Conservation (phyloP, 495 filamentous ascomycete species). For the Chaetomium tenue region DNA sequence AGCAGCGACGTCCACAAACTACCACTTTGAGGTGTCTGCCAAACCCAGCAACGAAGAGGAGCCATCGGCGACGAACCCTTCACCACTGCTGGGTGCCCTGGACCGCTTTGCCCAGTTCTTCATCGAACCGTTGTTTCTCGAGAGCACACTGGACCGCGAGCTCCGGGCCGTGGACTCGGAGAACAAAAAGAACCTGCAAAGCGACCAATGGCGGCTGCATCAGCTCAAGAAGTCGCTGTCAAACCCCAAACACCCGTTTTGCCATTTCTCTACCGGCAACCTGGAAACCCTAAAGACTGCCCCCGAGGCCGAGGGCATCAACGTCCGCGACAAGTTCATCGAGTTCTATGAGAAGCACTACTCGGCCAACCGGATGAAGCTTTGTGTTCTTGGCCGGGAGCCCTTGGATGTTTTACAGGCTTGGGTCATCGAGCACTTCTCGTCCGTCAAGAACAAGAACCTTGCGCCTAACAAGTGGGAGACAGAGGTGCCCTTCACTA, state of each 20-base stretch:
- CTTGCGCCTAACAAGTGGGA: constrained; percentile 81
- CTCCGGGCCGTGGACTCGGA: constrained; percentile 93
- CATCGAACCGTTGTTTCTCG: constrained; percentile 84
- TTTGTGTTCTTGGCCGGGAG: constrained; percentile 87
- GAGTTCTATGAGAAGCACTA: constrained; percentile 88
- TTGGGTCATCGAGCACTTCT: constrained; percentile 88
- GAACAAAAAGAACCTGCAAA: constrained; percentile 99
- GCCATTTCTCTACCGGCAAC: constrained; percentile 94
- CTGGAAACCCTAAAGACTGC: constrained; percentile 82
- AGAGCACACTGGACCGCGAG: constrained; percentile 87
- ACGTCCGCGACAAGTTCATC: constrained; percentile 92
- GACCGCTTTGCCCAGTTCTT: constrained; percentile 99
- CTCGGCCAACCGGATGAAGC: constrained; percentile 94
- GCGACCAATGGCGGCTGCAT: constrained; percentile 86
- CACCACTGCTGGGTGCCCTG: constrained; percentile 82
- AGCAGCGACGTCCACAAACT: constrained; percentile 90
- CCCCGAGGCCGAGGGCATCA: constrained; percentile 76
- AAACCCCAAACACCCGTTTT: constrained; percentile 88
- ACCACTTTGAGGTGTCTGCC: constrained; percentile 93
- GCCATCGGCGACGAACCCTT: constrained; percentile 53
- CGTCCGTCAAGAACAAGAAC: constrained; percentile 79
- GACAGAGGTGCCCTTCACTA: constrained; percentile 62
- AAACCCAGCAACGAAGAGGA: constrained; percentile 56
- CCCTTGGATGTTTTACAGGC: constrained; percentile 80
- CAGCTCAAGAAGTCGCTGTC: constrained; percentile 90